These are phyloP conservation scores for Naegleria fowleri DNA, from an alignment of 208 protist species.

Conservation along the genomic window DNA sequence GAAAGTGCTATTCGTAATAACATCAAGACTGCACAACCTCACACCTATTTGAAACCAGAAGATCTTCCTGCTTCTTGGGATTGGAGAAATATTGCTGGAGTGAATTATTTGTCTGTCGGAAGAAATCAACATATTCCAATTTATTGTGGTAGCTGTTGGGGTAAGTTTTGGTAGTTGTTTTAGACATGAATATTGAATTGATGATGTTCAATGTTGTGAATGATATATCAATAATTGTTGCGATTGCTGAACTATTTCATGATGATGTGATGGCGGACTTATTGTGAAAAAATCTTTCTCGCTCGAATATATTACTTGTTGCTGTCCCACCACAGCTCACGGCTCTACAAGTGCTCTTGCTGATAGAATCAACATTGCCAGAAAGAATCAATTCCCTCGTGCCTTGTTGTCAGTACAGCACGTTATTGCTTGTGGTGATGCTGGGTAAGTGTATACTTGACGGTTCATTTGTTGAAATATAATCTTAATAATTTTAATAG, in stretches of 20 bases:
- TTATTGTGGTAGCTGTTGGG: constrained; percentile 52
- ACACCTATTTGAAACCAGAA: neutral
- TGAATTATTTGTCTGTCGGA: constrained; percentile 48
- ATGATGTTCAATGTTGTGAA: neutral
- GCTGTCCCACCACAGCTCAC: constrained; percentile 25
- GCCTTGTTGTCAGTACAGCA: constrained; percentile 38
- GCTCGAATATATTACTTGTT: neutral
- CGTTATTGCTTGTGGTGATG: constrained; percentile 30
- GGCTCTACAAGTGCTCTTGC: constrained; percentile 34
- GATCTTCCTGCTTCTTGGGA: neutral
- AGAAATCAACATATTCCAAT: constrained; percentile 62
- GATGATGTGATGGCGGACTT: neutral
- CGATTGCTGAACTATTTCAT: neutral
- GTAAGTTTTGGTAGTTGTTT: neutral
- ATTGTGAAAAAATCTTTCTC: neutral
- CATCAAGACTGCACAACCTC: neutral
- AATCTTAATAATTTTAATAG: too few relatives aligned
- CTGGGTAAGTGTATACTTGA: neutral
- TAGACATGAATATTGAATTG: neutral
- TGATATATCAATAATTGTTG: neutral
- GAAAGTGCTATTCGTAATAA: neutral
- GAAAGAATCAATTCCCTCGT: constrained; percentile 35
- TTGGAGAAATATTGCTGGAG: constrained; percentile 56
- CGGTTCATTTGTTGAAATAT: constrained; percentile 1
- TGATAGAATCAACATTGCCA: constrained; percentile 55